phyloP scores from a whole-genome alignment of 2,329 filamentous ascomycete species.

The Epichloe brachyelytri region DNA sequence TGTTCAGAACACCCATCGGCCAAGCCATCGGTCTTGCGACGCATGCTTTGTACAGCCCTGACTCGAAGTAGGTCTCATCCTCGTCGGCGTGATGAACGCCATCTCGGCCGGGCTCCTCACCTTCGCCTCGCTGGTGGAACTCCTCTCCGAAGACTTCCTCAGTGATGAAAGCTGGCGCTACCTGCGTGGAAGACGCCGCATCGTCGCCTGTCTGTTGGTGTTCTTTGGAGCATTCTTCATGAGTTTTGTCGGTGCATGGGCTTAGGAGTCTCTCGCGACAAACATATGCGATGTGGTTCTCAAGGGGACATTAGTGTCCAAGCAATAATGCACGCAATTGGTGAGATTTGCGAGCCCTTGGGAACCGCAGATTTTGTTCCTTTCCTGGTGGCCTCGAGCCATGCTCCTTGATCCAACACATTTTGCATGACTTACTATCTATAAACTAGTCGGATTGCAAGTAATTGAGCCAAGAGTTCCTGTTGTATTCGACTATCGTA shows the following conservation, averaged over 20 bases:
- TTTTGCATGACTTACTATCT: no score
- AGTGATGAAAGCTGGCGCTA: constrained; percentile 49
- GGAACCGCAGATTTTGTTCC: neutral
- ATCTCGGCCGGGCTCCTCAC: constrained; percentile 59
- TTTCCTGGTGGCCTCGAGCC: neutral
- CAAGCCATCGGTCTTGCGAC: constrained; percentile 59
- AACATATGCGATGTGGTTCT: neutral
- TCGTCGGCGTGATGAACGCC: constrained; percentile 64
- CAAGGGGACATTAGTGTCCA: neutral
- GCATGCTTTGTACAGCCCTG: constrained; percentile 57
- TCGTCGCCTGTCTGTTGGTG: constrained; percentile 43
- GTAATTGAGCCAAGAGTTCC: no score
- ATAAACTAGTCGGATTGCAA: no score
- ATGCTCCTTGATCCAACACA: neutral
- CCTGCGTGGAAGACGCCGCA: constrained; percentile 38
- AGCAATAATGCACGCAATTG: neutral
- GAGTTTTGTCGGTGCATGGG: constrained; percentile 53
- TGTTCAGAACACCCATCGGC: constrained; percentile 46
- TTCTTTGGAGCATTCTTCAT: constrained; percentile 47
- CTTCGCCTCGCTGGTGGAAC: constrained; percentile 59
- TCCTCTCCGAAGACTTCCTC: constrained; percentile 59
- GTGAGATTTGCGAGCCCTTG: neutral
- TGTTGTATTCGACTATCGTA: neutral
- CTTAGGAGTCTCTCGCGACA: constrained; percentile 20
- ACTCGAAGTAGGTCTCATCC: constrained; percentile 50